Evolutionary conservation across 768 basidiomycete species (phyloP).

Genomic region (Gloeopeniophorella convolvens): DNA sequence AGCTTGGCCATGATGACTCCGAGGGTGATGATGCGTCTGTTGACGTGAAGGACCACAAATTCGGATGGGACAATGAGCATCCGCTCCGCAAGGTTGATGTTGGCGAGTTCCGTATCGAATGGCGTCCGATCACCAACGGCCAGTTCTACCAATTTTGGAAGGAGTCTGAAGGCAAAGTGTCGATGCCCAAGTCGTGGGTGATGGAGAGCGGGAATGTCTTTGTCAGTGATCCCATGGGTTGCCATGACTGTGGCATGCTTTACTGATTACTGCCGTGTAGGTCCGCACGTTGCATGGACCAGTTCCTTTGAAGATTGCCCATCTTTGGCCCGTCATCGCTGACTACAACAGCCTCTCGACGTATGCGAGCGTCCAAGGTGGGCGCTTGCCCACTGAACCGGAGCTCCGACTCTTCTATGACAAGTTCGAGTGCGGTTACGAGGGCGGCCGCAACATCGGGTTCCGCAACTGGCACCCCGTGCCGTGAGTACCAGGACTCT

Average conservation of each 20-base stretch:
- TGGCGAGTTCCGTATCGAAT: constrained; percentile 66
- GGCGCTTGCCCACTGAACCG: constrained; percentile 84
- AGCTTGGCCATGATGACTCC: constrained; percentile 76
- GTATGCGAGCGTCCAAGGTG: constrained; percentile 85
- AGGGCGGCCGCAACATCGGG: constrained; percentile 75
- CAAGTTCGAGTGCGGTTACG: constrained; percentile 65
- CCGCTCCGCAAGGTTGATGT: constrained; percentile 60
- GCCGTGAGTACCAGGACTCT: constrained; percentile 50
- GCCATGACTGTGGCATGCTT: no score
- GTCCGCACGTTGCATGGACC: constrained; percentile 88
- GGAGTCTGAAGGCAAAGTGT: constrained; percentile 38
- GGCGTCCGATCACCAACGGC: constrained; percentile 83
- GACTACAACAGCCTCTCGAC: constrained; percentile 71
- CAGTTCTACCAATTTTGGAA: constrained; percentile 71
- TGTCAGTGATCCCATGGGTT: constrained; percentile 30
- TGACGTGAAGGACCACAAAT: constrained; percentile 49
- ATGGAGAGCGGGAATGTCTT: constrained; percentile 41
- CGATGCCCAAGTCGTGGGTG: constrained; percentile 73
- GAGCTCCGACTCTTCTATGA: constrained; percentile 80
- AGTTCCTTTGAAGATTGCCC: constrained; percentile 66
- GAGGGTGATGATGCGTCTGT: constrained; percentile 56
- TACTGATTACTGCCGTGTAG: constrained; percentile 24
- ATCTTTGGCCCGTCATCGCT: constrained; percentile 81
- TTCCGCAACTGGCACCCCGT: constrained; percentile 92
- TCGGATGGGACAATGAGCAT: constrained; percentile 95